Base-by-base conservation (phyloP, 164 flowering plant species). In the Macadamia integrifolia region DNA sequence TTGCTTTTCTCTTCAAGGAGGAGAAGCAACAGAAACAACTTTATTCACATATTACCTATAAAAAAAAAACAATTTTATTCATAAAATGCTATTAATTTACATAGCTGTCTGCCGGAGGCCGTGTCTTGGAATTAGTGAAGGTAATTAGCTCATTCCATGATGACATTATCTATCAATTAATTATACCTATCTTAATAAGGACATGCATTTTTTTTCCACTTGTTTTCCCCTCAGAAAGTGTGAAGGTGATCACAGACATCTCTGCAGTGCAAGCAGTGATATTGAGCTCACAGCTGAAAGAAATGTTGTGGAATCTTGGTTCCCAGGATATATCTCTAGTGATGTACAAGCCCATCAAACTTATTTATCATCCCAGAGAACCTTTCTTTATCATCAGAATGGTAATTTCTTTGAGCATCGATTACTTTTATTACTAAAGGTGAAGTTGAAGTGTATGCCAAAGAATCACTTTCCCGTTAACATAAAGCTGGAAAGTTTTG, bases 361-460 rank as follows among this genome's bases (percentile, higher is more conserved):
- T 89, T 55, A 75, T 78, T 8, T 87, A 88, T 74, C 91, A 87
- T 69, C 88, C 92, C 61, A 80, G 86, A 73, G 93, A 89, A 65
- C 86, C 92, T 40, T 86, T 90, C 80, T 93, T 81, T 72, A 80
- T 90, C 70, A 75, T 89, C 72, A 88, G 76, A 81, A 84, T 85
- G 93, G 96, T 87, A 35, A 35, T 35, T 35, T 35, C 40, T 35
- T 35, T 8, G 17, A 59, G 40, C 40, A 15, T 29, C 17, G 61
- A 35, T 30, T 59, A 40, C 61, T 59, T 59, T 29, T 11, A 59
- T 31, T 59, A 1, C 40, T 59, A 29, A 59, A 30, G 3, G 3
- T 59, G 30, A 59, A 59, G 3, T 59, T 29, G 3, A 11, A 59
- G 32, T 59, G 29, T 30, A 29, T 29, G 6, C 40, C 15, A 29